Evolutionary conservation across 352 stramenopile species (phyloP), one percentile per base, ranked within the genome.

Genomic region (Phytophthora sansomeana): DNA sequence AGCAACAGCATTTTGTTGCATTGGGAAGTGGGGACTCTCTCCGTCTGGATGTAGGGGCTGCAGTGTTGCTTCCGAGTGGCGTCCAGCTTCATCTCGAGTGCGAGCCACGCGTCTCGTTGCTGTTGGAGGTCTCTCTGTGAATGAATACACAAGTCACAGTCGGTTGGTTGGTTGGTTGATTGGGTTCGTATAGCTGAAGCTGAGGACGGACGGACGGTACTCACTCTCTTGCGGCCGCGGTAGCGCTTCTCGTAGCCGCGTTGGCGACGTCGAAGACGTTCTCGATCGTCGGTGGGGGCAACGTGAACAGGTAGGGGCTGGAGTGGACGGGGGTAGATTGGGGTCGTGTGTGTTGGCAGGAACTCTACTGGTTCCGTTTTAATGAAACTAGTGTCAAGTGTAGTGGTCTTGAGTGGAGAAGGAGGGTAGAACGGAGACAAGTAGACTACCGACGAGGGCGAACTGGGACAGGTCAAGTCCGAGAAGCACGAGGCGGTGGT

Each of bases 221-320:
- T 63, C 62, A 88, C 75, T 57, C 63, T 69, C 47, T 77, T 78
- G 58, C 73, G 79, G 33, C 56, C 42, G 14, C 75, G 72, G 54
- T 83, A 83, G 16, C 62, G 56, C 48, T 81, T 78, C 52, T 83
- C 75, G 57, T 83, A 83, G 16, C 56, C 47, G 14, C 75, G 64
- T 57, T 83, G 75, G 17, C 75, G 75, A 11, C 56, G 48, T 26
- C 75, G 68, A 38, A 80, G 69, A 11, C 63, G 67, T 26, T 83
- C 75, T 32, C 66, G 72, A n/a, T 73, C 58, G 21, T 62, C 43
- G 11, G 68, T 54, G 16, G 44, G 19, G 5, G 14, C 26, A 14
- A 41, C 52, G 35, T 19, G 36, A 8, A 48, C 24, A 1, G 55
- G 65, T 17, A 57, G 9, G 30, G 41, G 29, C 28, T 49, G 55